Evolutionary conservation across 768 basidiomycete genomes (phyloP).

Genomic region (Agrocybe chaxingu): DNA sequence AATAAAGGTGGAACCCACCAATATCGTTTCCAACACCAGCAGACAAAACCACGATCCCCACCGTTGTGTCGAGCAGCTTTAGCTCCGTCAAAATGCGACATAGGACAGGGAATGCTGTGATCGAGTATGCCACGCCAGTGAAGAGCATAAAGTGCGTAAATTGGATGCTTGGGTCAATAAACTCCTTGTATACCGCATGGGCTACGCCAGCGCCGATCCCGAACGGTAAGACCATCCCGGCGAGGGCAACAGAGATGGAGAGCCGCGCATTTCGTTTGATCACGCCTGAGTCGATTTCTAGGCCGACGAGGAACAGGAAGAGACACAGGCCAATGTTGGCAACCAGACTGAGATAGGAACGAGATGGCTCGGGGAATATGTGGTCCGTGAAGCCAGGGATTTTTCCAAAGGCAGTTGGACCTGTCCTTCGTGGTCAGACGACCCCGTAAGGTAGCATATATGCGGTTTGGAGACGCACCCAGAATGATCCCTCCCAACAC

Average conservation of each 20-base stretch:
- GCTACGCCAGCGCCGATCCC: constrained; percentile 69
- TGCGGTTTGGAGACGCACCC: constrained; percentile 33
- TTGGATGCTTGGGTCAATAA: constrained; percentile 61
- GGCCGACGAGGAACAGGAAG: constrained; percentile 90
- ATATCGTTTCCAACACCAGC: constrained; percentile 91
- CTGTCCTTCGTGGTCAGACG: constrained; percentile 18
- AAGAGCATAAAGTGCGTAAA: constrained; percentile 95
- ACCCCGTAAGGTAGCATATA: too few relatives aligned
- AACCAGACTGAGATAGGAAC: constrained; percentile 78
- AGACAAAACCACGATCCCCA: constrained; percentile 90
- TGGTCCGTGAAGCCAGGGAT: constrained; percentile 87
- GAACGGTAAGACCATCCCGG: constrained; percentile 87
- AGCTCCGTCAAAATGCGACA: constrained; percentile 89
- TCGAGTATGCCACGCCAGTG: constrained; percentile 86
- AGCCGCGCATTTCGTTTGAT: constrained; percentile 75
- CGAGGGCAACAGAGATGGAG: constrained; percentile 67
- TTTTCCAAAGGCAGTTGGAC: constrained; percentile 59
- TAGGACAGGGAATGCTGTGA: constrained; percentile 83
- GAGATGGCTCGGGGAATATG: constrained; percentile 74
- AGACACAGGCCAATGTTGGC: constrained; percentile 88
- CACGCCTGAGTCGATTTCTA: constrained; percentile 80
- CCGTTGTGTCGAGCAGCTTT: constrained; percentile 85
- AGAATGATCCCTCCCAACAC: constrained; percentile 89
- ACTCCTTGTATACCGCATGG: constrained; percentile 69
- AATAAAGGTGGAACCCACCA: constrained; percentile 24